Percentiles rank a stretch among this genome's conserved stretches.
phyloP scores from a whole-genome alignment of 2,329 filamentous ascomycete genomes.

The Botrytis fabae region DNA sequence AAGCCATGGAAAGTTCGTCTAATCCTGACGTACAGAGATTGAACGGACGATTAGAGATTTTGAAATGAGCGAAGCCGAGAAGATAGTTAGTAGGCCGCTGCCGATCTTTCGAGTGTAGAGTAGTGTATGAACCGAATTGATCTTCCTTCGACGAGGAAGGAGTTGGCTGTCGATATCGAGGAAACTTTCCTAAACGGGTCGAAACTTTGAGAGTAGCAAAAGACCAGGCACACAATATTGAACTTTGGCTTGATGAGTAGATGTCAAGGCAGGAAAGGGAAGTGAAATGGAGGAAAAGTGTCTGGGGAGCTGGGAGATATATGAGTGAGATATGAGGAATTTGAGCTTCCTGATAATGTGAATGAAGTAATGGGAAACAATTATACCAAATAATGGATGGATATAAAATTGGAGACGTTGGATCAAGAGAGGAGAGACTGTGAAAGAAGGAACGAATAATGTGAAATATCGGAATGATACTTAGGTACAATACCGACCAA shows the following conservation, averaged over 20 bases:
- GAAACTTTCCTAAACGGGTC: slow-evolving; percentile 18
- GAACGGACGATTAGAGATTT: background rate
- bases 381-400: slow-evolving; percentile 12
- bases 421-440: background rate
- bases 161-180: background rate
- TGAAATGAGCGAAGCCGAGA: background rate
- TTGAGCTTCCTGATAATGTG: slow-evolving; percentile 5
- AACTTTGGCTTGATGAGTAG: background rate
- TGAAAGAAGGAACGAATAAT: slow-evolving; percentile 18
- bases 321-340: slow-evolving; percentile 1
- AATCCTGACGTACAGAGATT: background rate
- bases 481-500: slow-evolving; percentile 11
- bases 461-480: slow-evolving; percentile 19
- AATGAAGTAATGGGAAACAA: slow-evolving; percentile 5
- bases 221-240: slow-evolving; percentile 9
- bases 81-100: background rate
- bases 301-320: background rate
- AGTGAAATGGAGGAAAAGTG: background rate
- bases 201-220: slow-evolving; percentile 2
- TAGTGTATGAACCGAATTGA: background rate
- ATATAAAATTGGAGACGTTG: slow-evolving; percentile 19
- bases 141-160: background rate
- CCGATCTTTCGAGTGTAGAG: background rate
- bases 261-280: background rate
- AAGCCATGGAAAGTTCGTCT: background rate